Base-by-base conservation (phyloP, 106 monocot species). In the Phalaenopsis equestris region DNA sequence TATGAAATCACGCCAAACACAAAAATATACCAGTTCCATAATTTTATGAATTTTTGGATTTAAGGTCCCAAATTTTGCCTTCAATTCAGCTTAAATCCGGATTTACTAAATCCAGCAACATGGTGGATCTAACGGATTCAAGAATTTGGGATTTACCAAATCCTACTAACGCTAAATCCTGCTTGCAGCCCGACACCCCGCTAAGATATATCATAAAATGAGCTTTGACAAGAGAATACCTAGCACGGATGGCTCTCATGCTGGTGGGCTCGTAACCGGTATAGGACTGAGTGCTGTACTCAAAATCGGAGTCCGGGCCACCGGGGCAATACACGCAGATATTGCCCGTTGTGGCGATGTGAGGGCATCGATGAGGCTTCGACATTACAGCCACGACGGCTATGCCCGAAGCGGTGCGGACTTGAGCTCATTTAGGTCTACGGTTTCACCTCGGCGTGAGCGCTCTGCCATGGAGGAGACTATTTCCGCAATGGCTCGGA, bases 311-410 rank as follows among this genome's bases (percentile, higher is more conserved):
- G 47, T 99, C 99, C 14, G 99, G 99, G 3, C 99, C 99, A 0
- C 99, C 99, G 0, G 99, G 99, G 79, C 99, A 99, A 43, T 99
- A 99, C 6, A 99, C 99, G 73, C 99, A 99, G 18, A 99, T 99
- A 47, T 99, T 99, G 42, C 99, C 99, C 0, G 99, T 99, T 17
- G 92, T 93, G 2, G 99, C 94, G 37, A 99, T 99, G 74, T 99
- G 99, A 1, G 99, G 99, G 83, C 99, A 99, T 15, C 99, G 76
- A 73, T 99, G 99, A 14, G 99, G 99, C 87, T 99, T 99, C 57
- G 99, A 99, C 99, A 99, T 99, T 36, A 99, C 99, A 39, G 99
- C 99, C 24, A 99, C 99, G 6, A 99, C 99, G 8, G 99, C 99
- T 80, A 99, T 99, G 4, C 99, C 99, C 4, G 95, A 95, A 15